Percentiles rank a stretch among this genome's conserved stretches.
Evolutionary conservation across 2,329 filamentous ascomycete genomes (phyloP).

Genomic region (Trichoderma sp.): DNA sequence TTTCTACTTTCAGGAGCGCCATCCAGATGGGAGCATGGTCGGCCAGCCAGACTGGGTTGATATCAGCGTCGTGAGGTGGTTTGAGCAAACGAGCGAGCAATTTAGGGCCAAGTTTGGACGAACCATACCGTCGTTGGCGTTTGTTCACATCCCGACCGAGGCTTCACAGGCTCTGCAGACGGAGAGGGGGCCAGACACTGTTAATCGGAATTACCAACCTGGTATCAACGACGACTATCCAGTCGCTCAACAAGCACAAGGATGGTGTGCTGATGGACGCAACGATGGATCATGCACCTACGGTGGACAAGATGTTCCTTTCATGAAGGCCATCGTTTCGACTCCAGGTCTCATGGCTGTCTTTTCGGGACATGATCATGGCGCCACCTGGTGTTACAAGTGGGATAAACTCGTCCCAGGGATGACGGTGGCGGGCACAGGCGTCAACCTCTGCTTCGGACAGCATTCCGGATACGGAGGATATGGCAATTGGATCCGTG

Average conservation of each 20-base stretch:
- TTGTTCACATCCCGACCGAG: conserved; percentile 48
- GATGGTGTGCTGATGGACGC: conserved; percentile 42
- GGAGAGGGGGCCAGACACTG: conserved; percentile 23
- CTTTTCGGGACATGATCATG: conserved; percentile 67
- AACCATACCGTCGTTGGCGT: conserved; percentile 44
- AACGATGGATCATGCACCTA: conserved; percentile 39
- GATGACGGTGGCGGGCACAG: conserved; percentile 40
- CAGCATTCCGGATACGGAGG: conserved; percentile 69
- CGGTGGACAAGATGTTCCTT: conserved; percentile 54
- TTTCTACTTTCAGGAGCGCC: conserved; percentile 43
- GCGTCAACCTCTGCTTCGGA: conserved; percentile 55
- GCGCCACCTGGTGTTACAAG: conserved; percentile 56
- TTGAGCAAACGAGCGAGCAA: conserved; percentile 33
- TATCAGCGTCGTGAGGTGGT: conserved; percentile 44
- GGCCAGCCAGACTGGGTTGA: conserved; percentile 47
- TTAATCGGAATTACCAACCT: conserved; percentile 39
- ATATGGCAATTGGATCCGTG: conserved; percentile 63
- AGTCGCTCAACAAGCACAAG: conserved; percentile 42
- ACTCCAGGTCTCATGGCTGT: conserved; percentile 55
- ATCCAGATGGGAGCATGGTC: conserved; percentile 30
- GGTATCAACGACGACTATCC: conserved; percentile 47
- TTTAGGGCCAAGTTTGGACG: conserved; percentile 33
- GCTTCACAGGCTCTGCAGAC: conserved; percentile 41
- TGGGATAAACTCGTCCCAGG: conserved; percentile 41
- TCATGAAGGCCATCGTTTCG: conserved; percentile 59